Conservation (phyloP, 2,329 filamentous ascomycete genomes). For the Cucurbitaria berberidis region DNA sequence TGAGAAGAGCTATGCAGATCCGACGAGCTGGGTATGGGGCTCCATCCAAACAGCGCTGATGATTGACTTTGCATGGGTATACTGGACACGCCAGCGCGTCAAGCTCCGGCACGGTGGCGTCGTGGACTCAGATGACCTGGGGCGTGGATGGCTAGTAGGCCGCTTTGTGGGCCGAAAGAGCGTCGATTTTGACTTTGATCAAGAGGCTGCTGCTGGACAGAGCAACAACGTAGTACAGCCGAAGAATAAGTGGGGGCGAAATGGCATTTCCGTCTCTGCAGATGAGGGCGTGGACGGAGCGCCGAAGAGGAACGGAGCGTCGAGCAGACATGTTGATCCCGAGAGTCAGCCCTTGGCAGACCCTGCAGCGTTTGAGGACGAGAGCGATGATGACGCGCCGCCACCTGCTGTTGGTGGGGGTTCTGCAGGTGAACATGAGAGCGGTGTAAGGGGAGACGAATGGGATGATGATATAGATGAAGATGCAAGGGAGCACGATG, state of each 20-base stretch:
- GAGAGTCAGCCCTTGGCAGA: constrained; percentile 52
- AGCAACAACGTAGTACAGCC: constrained; percentile 20
- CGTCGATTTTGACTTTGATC: constrained; percentile 58
- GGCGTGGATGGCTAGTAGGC: constrained; percentile 82
- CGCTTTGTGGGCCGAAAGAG: constrained; percentile 71
- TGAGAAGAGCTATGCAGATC: constrained; percentile 64
- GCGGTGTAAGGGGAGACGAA: constrained; percentile 46
- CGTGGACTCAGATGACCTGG: constrained; percentile 87
- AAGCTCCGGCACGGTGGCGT: constrained; percentile 89
- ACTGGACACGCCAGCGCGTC: constrained; percentile 89
- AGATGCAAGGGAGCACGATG: constrained; percentile 39
- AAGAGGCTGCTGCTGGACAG: constrained; percentile 60
- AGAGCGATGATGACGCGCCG: constrained; percentile 51
- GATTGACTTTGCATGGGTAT: constrained; percentile 95
- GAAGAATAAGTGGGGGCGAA: constrained; percentile 61
- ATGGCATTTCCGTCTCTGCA: constrained; percentile 65
- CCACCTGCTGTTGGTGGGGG: constrained; percentile 19
- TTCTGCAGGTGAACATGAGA: constrained; percentile 28
- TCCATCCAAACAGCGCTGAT: constrained; percentile 89
- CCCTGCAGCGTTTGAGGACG: constrained; percentile 55
- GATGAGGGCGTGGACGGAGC: constrained; percentile 58
- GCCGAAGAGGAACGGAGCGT: constrained; percentile 27
- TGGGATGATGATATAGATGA: constrained; percentile 49
- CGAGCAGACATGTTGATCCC: constrained; percentile 29
- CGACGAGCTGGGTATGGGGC: constrained; percentile 82